These are phyloP conservation scores for Leishmania tropica DNA, from an alignment of 208 protist genomes.

Conservation along the genomic window DNA sequence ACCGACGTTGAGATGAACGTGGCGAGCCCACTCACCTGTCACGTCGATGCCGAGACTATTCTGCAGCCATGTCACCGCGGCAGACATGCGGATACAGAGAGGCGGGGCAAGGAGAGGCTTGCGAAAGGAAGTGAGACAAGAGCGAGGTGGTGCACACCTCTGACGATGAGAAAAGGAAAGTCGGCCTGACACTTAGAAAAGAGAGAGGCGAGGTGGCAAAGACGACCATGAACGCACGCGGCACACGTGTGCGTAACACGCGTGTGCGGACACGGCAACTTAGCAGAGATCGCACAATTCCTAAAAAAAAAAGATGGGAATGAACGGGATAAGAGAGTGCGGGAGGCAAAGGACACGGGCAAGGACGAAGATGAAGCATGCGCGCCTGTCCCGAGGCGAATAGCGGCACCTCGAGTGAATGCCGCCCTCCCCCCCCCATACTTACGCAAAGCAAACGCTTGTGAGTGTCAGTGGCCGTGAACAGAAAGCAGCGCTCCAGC, in stretches of 20 bases:
- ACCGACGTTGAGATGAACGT: conserved; percentile 67
- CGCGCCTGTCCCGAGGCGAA: not conserved
- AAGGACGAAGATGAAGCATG: not conserved
- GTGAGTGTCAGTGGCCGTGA: not conserved
- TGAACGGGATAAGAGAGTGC: not conserved
- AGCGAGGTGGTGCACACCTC: not conserved
- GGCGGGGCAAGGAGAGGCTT: not conserved
- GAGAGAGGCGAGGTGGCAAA: not conserved
- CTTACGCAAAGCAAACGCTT: not conserved
- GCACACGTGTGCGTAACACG: not conserved
- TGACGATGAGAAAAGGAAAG: not conserved
- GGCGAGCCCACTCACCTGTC: conserved; percentile 45
- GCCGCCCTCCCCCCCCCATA: not conserved
- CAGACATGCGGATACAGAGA: conserved; percentile 4
- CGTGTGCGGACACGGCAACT: too few species aligned
- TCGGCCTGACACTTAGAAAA: not conserved
- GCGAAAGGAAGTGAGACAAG: not conserved
- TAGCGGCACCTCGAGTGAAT: not conserved
- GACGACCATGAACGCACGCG: not conserved
- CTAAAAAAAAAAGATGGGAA: not conserved
- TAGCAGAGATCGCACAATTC: not conserved
- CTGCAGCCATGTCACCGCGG: conserved; percentile 39
- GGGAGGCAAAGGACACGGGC: not conserved
- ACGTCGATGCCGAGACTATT: conserved; percentile 44
- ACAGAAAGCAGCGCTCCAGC: not conserved